Conservation (phyloP, 768 basidiomycete genomes). For the Pulveroboletus ravenelii region DNA sequence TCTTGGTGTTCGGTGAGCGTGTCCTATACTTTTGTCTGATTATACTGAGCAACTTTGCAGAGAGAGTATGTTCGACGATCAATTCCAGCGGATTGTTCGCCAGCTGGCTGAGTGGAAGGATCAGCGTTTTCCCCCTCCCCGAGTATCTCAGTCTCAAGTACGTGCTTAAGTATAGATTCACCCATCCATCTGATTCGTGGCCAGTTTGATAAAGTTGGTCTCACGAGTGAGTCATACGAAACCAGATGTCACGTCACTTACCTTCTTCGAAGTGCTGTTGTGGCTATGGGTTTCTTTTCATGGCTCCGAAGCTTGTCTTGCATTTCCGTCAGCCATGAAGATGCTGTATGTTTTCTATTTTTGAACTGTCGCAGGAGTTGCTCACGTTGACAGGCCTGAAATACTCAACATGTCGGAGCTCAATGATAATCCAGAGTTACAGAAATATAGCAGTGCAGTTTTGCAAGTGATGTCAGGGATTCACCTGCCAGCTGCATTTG, state of each 20-base stretch:
- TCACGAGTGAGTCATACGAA: constrained; percentile 53
- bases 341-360: constrained; percentile 56
- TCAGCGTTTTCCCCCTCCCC: constrained; percentile 77
- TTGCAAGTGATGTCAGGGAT: constrained; percentile 80
- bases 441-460: constrained; percentile 74
- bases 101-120: constrained; percentile 67
- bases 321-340: constrained; percentile 73
- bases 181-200: constrained; percentile 11
- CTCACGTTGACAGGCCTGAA: constrained; percentile 57
- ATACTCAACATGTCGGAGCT: constrained; percentile 88
- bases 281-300: constrained; percentile 80
- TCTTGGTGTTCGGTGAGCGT: constrained; percentile 51
- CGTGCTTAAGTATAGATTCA: constrained; percentile 7
- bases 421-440: constrained; percentile 79
- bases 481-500: constrained; percentile 63
- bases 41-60: constrained; percentile 31
- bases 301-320: constrained; percentile 65
- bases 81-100: constrained; percentile 50
- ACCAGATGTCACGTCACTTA: constrained; percentile 10
- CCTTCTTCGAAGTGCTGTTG: constrained; percentile 51
- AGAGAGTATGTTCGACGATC: constrained; percentile 50
- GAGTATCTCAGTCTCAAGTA: constrained; percentile 78
- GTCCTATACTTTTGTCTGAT: neutral
- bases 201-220: constrained; percentile 83
- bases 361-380: neutral